A percentile compares a stretch with the other conserved stretches of the same genome.
These are phyloP conservation scores for Striga hermonthica DNA, from an alignment of 305 asterid species.

Conservation along the genomic window DNA sequence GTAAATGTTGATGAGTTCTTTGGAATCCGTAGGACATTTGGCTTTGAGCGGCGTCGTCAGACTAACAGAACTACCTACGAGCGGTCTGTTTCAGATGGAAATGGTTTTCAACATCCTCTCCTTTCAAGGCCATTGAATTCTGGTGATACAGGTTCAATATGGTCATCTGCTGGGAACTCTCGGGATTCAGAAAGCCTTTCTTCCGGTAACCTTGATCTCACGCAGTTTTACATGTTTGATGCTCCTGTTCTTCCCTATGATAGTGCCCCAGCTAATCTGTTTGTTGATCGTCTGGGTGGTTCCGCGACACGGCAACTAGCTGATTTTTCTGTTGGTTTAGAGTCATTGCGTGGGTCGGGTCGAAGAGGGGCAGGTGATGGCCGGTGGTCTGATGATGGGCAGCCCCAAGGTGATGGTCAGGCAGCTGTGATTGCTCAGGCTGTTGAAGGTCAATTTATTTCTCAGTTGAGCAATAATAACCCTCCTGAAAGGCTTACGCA, in stretches of 20 bases:
- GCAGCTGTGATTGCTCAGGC: constrained; percentile 94
- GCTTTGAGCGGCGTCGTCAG: constrained; percentile 95
- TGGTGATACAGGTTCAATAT: constrained; percentile 53
- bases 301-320: constrained; percentile 73
- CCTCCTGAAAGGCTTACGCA: constrained; percentile 46
- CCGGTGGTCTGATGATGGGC: constrained; percentile 99
- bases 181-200: constrained; percentile 73
- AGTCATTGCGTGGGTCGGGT: constrained; percentile 78
- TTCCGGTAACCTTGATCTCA: constrained; percentile 76
- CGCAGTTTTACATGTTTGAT: constrained; percentile 86
- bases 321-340: constrained; percentile 96
- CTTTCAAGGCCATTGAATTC: constrained; percentile 84
- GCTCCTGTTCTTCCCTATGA: constrained; percentile 83
- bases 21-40: constrained; percentile 85
- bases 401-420: constrained; percentile 97
- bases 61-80: constrained; percentile 77
- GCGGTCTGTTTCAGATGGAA: constrained; percentile 63
- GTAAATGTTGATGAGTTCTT: constrained; percentile 92
- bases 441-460: constrained; percentile 82
- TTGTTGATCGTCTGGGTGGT: constrained; percentile 82
- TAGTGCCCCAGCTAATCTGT: constrained; percentile 52
- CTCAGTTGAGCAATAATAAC: constrained; percentile 50
- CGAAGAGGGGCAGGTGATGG: constrained; percentile 97
- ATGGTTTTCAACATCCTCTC: constrained; percentile 92
- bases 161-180: constrained; percentile 75